Percentiles rank a stretch among this genome's conserved stretches.
Conservation (phyloP, 139 green algal species). For the Chlamydomonas sphaeroides region DNA sequence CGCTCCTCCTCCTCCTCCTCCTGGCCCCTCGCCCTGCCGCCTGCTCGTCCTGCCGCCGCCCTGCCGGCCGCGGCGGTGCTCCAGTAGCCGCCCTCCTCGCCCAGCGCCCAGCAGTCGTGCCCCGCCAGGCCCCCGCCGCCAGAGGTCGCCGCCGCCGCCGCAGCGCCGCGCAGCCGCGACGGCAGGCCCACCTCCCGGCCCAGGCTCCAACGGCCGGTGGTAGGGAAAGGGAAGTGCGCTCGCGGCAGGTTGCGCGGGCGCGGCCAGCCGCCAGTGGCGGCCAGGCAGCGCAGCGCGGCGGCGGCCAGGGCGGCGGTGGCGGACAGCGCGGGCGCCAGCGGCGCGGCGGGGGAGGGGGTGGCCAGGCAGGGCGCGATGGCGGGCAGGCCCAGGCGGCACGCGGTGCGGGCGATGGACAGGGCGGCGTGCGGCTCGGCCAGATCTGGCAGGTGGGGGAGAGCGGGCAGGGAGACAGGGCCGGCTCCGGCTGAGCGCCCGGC, state of each 20-base stretch:
- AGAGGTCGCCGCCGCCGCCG: not conserved
- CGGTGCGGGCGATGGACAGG: not conserved
- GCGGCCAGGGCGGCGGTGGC: slow-evolving; percentile 23
- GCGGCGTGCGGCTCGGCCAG: slow-evolving; percentile 8
- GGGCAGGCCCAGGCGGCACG: slow-evolving; percentile 30
- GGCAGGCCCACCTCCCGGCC: slow-evolving; percentile 28
- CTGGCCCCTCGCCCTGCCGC: no score
- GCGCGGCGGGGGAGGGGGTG: slow-evolving; percentile 10
- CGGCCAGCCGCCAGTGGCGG: not conserved
- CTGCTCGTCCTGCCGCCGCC: no score
- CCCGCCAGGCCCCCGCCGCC: not conserved
- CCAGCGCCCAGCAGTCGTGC: slow-evolving; percentile 30
- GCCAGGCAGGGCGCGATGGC: slow-evolving; percentile 36
- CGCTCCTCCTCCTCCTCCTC: not conserved
- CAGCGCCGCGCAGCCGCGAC: not conserved
- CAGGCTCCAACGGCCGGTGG: slow-evolving; percentile 31
- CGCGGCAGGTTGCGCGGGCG: slow-evolving; percentile 23
- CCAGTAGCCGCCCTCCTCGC: slow-evolving; percentile 39
- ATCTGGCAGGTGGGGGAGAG: no score
- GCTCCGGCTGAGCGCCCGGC: no score
- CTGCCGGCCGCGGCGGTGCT: not conserved
- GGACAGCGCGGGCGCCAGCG: slow-evolving; percentile 16
- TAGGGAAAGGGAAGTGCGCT: slow-evolving; percentile 47
- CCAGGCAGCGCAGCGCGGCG: not conserved
- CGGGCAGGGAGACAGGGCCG: no score